A percentile compares a stretch with the other conserved stretches of the same genome.
phyloP scores from a whole-genome alignment of 2,329 filamentous ascomycete species.

The Xylaria arbuscula region DNA sequence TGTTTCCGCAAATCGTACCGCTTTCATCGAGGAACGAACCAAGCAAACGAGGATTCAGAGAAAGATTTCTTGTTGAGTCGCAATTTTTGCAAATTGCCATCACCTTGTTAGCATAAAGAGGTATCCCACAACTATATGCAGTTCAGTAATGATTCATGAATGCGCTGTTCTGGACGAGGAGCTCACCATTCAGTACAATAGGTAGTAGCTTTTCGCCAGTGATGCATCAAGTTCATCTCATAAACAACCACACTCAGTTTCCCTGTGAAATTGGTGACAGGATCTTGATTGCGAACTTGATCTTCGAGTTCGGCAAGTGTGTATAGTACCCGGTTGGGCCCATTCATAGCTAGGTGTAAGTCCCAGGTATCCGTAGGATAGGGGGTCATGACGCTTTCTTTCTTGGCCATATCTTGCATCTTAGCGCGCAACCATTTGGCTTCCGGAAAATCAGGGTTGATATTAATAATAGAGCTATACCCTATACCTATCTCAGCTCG shows the following conservation, averaged over 20 bases:
- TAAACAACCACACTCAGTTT: conserved; percentile 53
- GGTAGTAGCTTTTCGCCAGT: conserved; percentile 50
- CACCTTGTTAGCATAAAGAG: conserved; percentile 63
- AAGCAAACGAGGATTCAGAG: conserved; percentile 56
- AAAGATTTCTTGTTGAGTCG: conserved; percentile 44
- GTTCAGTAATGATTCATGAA: conserved; percentile 20
- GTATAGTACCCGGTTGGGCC: conserved; percentile 52
- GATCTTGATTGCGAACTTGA: conserved; percentile 51
- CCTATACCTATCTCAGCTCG: conserved; percentile 47
- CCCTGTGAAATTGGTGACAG: conserved; percentile 52
- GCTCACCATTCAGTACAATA: conserved; percentile 58
- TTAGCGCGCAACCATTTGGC: conserved; percentile 64
- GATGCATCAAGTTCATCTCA: conserved; percentile 48
- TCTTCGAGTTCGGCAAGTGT: conserved; percentile 58
- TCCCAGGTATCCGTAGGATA: conserved; percentile 59
- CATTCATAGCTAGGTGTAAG: conserved; percentile 49
- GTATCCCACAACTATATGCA: conserved; percentile 60
- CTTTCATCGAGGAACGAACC: conserved; percentile 64
- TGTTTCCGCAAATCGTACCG: conserved; percentile 61
- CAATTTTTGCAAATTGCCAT: conserved; percentile 55
- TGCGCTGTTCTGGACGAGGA: not conserved
- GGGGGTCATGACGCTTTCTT: conserved; percentile 61
- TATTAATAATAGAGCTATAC: conserved; percentile 62
- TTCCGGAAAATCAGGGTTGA: conserved; percentile 66
- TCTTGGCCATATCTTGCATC: conserved; percentile 59